These are phyloP conservation scores for Sarocladium brachiariae DNA, from an alignment of 2,329 filamentous ascomycete species.

Conservation along the genomic window DNA sequence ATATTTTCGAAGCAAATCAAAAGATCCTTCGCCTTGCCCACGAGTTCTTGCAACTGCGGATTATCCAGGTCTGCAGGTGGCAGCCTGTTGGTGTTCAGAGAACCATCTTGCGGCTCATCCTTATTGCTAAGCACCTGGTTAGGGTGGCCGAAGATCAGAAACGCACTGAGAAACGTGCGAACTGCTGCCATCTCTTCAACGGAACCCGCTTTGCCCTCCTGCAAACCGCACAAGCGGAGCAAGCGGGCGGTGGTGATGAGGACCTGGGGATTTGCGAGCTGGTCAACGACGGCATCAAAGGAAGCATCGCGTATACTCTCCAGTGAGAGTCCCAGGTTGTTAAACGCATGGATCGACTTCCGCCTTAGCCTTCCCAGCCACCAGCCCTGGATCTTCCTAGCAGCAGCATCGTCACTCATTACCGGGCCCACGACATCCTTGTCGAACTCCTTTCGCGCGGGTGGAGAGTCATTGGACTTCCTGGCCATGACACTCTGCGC, in stretches of 20 bases:
- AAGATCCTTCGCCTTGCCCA: constrained; percentile 70
- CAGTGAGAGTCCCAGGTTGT: constrained; percentile 59
- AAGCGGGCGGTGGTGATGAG: constrained; percentile 59
- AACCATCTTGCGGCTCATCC: constrained; percentile 46
- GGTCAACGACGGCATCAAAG: constrained; percentile 66
- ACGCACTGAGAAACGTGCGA: constrained; percentile 72
- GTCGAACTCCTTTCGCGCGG: constrained; percentile 41
- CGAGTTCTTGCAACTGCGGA: constrained; percentile 61
- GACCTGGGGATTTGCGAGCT: constrained; percentile 61
- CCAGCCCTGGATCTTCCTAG: constrained; percentile 58
- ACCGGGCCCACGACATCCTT: constrained; percentile 21
- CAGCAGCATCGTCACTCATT: constrained; percentile 56
- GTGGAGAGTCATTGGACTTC: constrained; percentile 41
- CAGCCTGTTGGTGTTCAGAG: constrained; percentile 23
- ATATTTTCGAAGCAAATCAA: constrained; percentile 73
- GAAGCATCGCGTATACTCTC: constrained; percentile 62
- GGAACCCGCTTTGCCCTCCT: constrained; percentile 56
- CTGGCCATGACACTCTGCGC: constrained; percentile 45
- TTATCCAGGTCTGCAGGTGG: constrained; percentile 46
- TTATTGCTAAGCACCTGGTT: constrained; percentile 69
- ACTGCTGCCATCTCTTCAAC: constrained; percentile 64
- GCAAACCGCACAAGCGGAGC: constrained; percentile 62
- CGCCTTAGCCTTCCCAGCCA: constrained; percentile 57
- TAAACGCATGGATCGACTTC: constrained; percentile 58
- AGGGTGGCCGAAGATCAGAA: constrained; percentile 72